phyloP scores from a whole-genome alignment of 2,329 filamentous ascomycete genomes.

The Cladophialophora bantiana region DNA sequence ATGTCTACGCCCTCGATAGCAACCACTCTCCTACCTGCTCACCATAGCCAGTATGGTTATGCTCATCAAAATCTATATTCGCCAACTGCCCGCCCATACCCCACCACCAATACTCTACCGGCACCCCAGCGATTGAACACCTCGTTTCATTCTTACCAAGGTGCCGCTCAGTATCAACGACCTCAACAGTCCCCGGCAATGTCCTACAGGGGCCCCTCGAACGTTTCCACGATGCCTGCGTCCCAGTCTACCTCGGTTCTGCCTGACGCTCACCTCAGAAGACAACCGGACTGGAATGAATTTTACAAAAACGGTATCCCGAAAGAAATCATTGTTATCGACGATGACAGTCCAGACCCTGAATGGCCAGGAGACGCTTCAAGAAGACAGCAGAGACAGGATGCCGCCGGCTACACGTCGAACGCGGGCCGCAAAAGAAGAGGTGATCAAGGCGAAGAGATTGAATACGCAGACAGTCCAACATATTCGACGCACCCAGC shows the following conservation, averaged over 20 bases:
- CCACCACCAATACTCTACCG: constrained; percentile 54
- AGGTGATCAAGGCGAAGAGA: constrained; percentile 75
- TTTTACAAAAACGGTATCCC: constrained; percentile 86
- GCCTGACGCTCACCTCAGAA: constrained; percentile 50
- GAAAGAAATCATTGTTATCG: constrained; percentile 85
- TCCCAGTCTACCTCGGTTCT: constrained; percentile 49
- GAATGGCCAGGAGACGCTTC: constrained; percentile 42
- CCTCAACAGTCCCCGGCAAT: constrained; percentile 35
- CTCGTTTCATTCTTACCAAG: constrained; percentile 51
- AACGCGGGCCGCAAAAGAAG: constrained; percentile 67
- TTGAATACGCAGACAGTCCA: constrained; percentile 73
- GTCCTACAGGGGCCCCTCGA: constrained; percentile 47
- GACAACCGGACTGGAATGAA: constrained; percentile 75
- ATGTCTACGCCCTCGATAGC: constrained; percentile 86
- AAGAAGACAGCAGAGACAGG: constrained; percentile 41
- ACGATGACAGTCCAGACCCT: constrained; percentile 69
- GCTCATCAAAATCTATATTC: constrained; percentile 65
- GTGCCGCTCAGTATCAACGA: constrained; percentile 44
- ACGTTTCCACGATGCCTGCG: constrained; percentile 47
- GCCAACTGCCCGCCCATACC: constrained; percentile 57
- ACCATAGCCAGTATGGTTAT: constrained; percentile 70
- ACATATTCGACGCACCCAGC: constrained; percentile 78
- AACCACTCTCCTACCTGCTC: constrained; percentile 73
- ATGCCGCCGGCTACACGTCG: constrained; percentile 26
- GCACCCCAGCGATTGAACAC: constrained; percentile 52